Evolutionary conservation across 495 filamentous ascomycete species (phyloP).

Genomic region (Aspergillus asperescens): DNA sequence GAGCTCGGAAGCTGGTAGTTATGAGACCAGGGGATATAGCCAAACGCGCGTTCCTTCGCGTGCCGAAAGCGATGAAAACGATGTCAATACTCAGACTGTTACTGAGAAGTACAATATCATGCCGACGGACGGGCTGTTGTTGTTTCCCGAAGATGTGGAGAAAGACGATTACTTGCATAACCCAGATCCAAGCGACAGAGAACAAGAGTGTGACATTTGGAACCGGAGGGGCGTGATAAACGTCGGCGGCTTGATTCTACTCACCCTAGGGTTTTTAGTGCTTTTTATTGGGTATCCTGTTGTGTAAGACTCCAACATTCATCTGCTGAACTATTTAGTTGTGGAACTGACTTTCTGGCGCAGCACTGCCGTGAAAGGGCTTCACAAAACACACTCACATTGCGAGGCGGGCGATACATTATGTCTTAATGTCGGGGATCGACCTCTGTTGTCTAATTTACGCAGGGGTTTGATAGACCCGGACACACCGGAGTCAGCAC

Average conservation of each 20-base stretch:
- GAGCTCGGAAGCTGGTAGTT: conserved; percentile 52
- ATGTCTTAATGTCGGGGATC: conserved; percentile 56
- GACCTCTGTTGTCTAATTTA: conserved; percentile 55
- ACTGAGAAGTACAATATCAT: conserved; percentile 74
- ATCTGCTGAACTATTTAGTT: neutral
- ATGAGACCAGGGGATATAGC: conserved; percentile 46
- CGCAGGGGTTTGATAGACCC: conserved; percentile 62
- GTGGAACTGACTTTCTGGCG: neutral
- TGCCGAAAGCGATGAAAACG: conserved; percentile 59
- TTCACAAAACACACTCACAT: conserved; percentile 21
- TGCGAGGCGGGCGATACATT: conserved; percentile 41
- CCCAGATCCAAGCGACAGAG: conserved; percentile 60
- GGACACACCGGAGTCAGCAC: conserved; percentile 59
- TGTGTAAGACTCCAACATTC: conserved; percentile 60
- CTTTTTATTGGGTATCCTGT: conserved; percentile 72
- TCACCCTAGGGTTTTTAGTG: conserved; percentile 58
- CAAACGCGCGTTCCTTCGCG: conserved; percentile 57
- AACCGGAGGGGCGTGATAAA: conserved; percentile 62
- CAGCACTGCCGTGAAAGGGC: conserved; percentile 53
- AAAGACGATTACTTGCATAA: conserved; percentile 76
- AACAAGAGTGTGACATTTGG: conserved; percentile 63
- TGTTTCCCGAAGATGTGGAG: conserved; percentile 73
- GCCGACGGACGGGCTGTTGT: conserved; percentile 62
- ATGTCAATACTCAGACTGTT: conserved; percentile 71
- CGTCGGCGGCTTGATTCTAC: conserved; percentile 57